Evolutionary conservation across 2,329 filamentous ascomycete species (phyloP).

Genomic region (Cordyceps cateniannulata): DNA sequence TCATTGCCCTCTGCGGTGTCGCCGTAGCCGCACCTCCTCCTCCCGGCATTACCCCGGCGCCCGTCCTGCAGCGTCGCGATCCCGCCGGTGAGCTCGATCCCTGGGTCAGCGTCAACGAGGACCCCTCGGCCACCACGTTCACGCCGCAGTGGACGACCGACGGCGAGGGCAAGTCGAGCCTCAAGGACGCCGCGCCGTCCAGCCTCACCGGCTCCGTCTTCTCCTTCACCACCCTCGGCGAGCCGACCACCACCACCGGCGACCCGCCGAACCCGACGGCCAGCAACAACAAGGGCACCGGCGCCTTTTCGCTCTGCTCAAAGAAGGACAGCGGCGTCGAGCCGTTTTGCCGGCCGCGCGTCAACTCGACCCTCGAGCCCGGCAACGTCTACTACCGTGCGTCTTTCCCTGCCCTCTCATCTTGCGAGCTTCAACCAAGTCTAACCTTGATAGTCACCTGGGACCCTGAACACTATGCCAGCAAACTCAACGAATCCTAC

Average conservation of each 20-base stretch:
- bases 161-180: conserved; percentile 33
- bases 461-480: conserved; percentile 46
- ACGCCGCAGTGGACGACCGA: conserved; percentile 43
- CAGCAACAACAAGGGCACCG: conserved; percentile 34
- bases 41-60: not conserved
- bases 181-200: conserved; percentile 35
- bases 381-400: conserved; percentile 46
- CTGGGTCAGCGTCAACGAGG: conserved; percentile 46
- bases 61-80: conserved; percentile 17
- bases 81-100: conserved; percentile 32
- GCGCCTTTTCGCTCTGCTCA: conserved; percentile 44
- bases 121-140: conserved; percentile 40
- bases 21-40: not conserved
- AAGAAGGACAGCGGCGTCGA: conserved; percentile 40
- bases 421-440: too few relatives aligned
- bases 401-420: not conserved
- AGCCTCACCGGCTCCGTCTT: conserved; percentile 40
- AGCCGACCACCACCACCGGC: conserved; percentile 35
- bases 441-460: conserved; percentile 41
- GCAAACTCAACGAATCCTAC: conserved; percentile 26
- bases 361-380: conserved; percentile 36
- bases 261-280: conserved; percentile 40
- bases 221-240: conserved; percentile 29
- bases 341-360: conserved; percentile 46
- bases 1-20: not conserved